Evolutionary conservation across 495 filamentous ascomycete genomes (phyloP).

Genomic region (Penicillium parvum): DNA sequence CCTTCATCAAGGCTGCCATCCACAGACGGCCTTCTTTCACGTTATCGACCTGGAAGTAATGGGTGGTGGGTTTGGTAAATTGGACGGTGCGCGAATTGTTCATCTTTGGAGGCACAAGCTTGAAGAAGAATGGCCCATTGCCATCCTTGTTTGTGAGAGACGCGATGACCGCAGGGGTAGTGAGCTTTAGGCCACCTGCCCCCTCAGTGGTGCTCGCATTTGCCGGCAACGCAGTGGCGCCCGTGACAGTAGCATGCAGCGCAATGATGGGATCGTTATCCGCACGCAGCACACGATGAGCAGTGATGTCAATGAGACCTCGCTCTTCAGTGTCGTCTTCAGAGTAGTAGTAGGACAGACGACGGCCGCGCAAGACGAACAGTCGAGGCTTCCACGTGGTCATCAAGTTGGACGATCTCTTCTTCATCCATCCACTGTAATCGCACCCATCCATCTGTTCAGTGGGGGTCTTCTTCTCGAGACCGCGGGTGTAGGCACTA

Average conservation of each 20-base stretch:
- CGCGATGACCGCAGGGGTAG: constrained; percentile 7
- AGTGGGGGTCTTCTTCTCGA: constrained; percentile 74
- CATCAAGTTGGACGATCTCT: constrained; percentile 91
- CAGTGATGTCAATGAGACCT: constrained; percentile 95
- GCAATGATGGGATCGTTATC: constrained; percentile 86
- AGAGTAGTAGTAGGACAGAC: constrained; percentile 94
- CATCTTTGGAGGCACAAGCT: constrained; percentile 84
- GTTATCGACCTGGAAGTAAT: constrained; percentile 95
- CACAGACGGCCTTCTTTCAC: constrained; percentile 82
- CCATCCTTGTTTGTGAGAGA: constrained; percentile 24
- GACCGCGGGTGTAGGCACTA: constrained; percentile 83
- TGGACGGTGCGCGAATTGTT: constrained; percentile 89
- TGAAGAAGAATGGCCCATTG: constrained; percentile 90
- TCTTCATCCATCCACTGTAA: constrained; percentile 99
- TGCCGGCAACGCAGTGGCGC: constrained; percentile 71
- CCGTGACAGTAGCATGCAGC: constrained; percentile 87
- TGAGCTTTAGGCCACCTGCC: constrained; percentile 28
- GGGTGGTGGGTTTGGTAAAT: constrained; percentile 93
- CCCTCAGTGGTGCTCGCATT: constrained; percentile 52
- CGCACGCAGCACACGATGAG: constrained; percentile 92
- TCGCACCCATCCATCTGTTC: constrained; percentile 86
- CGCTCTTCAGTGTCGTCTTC: constrained; percentile 88
- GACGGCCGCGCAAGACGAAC: constrained; percentile 85
- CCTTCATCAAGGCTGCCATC: constrained; percentile 99
- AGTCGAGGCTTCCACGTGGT: constrained; percentile 94